These are phyloP conservation scores for Dioscorea alata DNA, from an alignment of 106 monocot genomes.

Conservation along the genomic window DNA sequence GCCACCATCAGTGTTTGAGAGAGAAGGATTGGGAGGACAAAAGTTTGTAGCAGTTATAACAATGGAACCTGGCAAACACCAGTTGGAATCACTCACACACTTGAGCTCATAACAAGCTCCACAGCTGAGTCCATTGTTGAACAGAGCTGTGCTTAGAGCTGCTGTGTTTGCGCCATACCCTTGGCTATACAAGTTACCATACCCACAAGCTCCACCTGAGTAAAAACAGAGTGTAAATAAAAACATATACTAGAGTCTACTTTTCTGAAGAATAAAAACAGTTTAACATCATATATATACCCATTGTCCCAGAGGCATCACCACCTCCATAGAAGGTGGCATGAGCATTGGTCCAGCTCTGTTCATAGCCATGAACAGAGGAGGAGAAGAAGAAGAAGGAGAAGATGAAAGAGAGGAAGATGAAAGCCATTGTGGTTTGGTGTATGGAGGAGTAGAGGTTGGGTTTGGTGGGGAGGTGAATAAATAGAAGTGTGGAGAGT, in stretches of 20 bases:
- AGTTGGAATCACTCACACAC: constrained; percentile 28
- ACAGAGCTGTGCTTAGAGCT: constrained; percentile 59
- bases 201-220: constrained; percentile 61
- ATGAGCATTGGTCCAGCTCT: constrained; percentile 55
- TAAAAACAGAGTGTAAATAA: not conserved
- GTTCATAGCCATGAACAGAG: constrained; percentile 21
- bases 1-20: constrained; percentile 42
- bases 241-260: too few relatives aligned
- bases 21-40: constrained; percentile 81
- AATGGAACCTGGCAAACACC: constrained; percentile 40
- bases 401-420: constrained; percentile 1
- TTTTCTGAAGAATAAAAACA: too few relatives aligned
- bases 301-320: constrained; percentile 87
- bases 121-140: constrained; percentile 58
- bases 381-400: constrained; percentile 13
- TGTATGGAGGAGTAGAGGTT: not conserved
- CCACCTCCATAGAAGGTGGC: constrained; percentile 83
- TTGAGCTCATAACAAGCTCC: constrained; percentile 56
- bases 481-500: too few relatives aligned
- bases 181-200: constrained; percentile 61
- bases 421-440: constrained; percentile 2
- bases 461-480: too few relatives aligned
- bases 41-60: constrained; percentile 84
- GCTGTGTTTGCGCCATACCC: constrained; percentile 62
- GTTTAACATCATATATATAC: constrained; percentile 11